Conservation (phyloP, 2,329 filamentous ascomycete genomes). For the Exophiala sideris region DNA sequence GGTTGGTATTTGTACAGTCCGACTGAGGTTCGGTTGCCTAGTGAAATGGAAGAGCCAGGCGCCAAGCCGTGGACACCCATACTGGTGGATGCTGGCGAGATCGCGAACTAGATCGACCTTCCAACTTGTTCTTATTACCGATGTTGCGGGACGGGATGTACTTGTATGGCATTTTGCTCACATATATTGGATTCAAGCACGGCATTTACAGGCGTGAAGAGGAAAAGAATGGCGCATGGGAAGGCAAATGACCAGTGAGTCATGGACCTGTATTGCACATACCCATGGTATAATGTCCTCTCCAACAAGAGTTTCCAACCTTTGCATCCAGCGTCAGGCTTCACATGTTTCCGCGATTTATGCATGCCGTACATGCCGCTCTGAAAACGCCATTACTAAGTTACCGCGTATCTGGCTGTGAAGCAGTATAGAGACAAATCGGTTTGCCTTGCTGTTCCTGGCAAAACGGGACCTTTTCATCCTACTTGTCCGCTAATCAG, state of each 20-base stretch:
- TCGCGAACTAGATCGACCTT: slow-evolving; percentile 49
- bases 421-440: no score
- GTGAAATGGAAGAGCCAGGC: slow-evolving; percentile 62
- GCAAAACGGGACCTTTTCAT: not conserved
- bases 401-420: no score
- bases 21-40: slow-evolving; percentile 62
- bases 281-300: not conserved
- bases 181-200: slow-evolving; percentile 1
- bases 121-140: slow-evolving; percentile 3
- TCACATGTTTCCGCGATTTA: no score
- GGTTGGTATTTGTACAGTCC: slow-evolving; percentile 96
- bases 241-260: slow-evolving; percentile 5
- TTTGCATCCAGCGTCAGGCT: no score
- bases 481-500: not conserved
- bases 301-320: not conserved
- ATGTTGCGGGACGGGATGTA: slow-evolving; percentile 5
- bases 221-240: not conserved
- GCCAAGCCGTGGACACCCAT: slow-evolving; percentile 64
- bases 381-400: no score
- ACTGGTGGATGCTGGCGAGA: slow-evolving; percentile 68
- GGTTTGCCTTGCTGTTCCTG: no score
- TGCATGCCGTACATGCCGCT: no score
- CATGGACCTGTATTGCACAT: not conserved
- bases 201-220: slow-evolving; percentile 12
- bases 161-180: slow-evolving; percentile 16